Base-by-base conservation (phyloP, 2,329 filamentous ascomycete genomes). In the Alternaria conjuncta region DNA sequence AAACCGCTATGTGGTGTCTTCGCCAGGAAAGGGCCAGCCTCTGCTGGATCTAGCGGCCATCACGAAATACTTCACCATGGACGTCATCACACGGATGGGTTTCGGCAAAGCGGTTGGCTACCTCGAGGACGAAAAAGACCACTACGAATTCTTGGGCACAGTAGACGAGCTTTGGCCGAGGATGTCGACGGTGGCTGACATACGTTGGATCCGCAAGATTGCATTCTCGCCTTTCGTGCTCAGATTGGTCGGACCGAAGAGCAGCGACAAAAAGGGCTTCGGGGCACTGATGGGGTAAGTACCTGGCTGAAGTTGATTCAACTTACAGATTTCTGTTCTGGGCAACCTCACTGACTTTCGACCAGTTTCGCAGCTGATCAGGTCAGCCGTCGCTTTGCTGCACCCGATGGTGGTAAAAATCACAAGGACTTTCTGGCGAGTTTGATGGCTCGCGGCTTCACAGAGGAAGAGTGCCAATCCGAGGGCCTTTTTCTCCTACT, bases 61-160 rank as follows among this genome's bases (percentile, higher is more conserved):
- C 50, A 45, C 59, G 21, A 26, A 15, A 13, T 63, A 45, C 43
- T 63, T 63, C 28, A 65, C 64, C 26, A 47, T 67, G 30, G 64
- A 69, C 18, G 57, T 65, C 9, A 69, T 65, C 32, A 65, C 56
- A 6, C 36, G 47, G 25, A 57, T 67, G 12, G 55, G 41, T 4
- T 67, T 63, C 30, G 64, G 66, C 15, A 44, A 58, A 23, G 49
- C 59, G 7, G 54, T 69, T 44, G 66, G 64, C 12, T 65, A 62
- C 26, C 23, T 69, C 8, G 55, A 25, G 6, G 45, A 61, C 12
- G 45, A 62, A 26, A 45, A 36, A 10, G 66, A 68, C 23, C 47
- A 62, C 41, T 59, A 55, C 26, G 46, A 57, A n/a, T 66, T 60
- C 36, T 25, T 60, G 13, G 21, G 23, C 13, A 56, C 23, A 26